Percentiles rank a stretch among this genome's conserved stretches.
Conservation (phyloP, 176 grass and related monocot species). For the Panicum miliaceum region DNA sequence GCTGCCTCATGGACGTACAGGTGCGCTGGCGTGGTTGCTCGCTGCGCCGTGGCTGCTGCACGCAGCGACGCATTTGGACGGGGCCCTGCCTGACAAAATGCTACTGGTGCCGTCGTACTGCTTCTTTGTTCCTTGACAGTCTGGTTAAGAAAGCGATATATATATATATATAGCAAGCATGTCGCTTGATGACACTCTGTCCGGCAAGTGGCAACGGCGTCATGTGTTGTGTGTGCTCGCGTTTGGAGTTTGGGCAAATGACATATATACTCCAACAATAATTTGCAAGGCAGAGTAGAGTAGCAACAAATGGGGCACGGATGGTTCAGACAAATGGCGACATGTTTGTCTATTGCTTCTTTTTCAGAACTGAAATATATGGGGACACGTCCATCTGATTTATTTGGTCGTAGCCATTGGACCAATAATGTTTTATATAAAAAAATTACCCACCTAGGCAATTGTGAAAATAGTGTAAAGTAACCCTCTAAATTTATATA, state of each 20-base stretch:
- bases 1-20: neutral
- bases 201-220: neutral
- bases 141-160: neutral
- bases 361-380: too few relatives aligned
- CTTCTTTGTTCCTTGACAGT: neutral
- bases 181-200: neutral
- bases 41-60: neutral
- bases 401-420: too few relatives aligned
- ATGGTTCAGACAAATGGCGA: too few relatives aligned
- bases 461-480: too few relatives aligned
- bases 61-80: neutral
- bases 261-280: neutral
- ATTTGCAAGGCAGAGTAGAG: neutral
- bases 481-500: too few relatives aligned
- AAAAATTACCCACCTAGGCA: too few relatives aligned
- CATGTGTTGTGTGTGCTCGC: too few relatives aligned
- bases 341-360: too few relatives aligned
- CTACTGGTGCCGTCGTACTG: neutral
- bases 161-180: neutral
- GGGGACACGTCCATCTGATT: too few relatives aligned
- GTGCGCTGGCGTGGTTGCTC: neutral
- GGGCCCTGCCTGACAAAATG: neutral
- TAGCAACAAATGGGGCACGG: neutral
- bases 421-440: too few relatives aligned
- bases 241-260: neutral